These are phyloP conservation scores for Vaccinium myrtillus DNA, from an alignment of 148 eudicot species.

Conservation along the genomic window DNA sequence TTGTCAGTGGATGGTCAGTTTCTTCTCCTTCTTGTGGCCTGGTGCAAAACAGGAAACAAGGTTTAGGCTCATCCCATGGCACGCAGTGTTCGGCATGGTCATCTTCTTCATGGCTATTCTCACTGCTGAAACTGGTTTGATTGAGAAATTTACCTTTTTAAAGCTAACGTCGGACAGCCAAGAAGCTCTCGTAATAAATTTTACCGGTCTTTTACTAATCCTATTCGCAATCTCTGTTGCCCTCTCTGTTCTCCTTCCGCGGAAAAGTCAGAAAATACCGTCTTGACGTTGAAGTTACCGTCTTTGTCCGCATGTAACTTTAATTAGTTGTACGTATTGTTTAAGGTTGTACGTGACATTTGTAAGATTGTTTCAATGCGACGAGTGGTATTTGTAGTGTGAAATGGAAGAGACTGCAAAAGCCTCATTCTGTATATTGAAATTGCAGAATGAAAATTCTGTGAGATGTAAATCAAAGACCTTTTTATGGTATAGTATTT, in stretches of 20 bases:
- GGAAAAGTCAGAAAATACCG: not conserved
- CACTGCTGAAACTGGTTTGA: conserved; percentile 45
- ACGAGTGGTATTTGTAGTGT: not conserved
- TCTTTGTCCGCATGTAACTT: not conserved
- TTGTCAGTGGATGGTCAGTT: conserved; percentile 41
- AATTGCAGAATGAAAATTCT: no score
- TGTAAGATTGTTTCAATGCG: not conserved
- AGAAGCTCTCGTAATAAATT: conserved; percentile 50
- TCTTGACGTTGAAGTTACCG: not conserved
- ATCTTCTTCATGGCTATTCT: conserved; percentile 46
- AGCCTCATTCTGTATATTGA: no score
- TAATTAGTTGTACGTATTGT: not conserved
- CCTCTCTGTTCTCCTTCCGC: conserved; percentile 36
- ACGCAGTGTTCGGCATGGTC: conserved; percentile 39
- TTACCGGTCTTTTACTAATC: conserved; percentile 50
- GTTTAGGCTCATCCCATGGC: conserved; percentile 51
- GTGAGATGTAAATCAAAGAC: no score
- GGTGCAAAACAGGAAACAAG: conserved; percentile 28
- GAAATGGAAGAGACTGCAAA: not conserved
- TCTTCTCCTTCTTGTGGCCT: conserved; percentile 48
- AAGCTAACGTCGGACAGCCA: conserved; percentile 22
- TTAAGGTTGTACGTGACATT: not conserved
- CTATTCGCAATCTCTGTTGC: conserved; percentile 43
- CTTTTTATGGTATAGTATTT: no score
- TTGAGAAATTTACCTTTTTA: conserved; percentile 35